These are phyloP conservation scores for Erythrobasidium hasegawianum DNA, from an alignment of 1,284 basidiomycete genomes.

Conservation along the genomic window DNA sequence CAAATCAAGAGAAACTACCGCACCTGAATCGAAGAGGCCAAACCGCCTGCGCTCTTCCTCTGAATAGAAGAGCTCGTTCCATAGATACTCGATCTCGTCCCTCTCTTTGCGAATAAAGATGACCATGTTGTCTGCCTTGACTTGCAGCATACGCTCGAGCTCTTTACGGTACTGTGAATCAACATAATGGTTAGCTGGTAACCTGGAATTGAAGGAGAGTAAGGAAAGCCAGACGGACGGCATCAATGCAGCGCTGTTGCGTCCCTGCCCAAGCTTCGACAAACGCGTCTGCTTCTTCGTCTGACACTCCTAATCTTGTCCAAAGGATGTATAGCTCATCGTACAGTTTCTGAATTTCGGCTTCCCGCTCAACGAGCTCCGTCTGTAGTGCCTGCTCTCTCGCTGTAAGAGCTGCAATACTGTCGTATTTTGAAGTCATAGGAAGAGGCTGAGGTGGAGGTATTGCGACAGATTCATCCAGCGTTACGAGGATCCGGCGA, in stretches of 20 bases:
- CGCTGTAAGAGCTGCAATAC: neutral
- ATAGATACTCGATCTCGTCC: conserved; percentile 72
- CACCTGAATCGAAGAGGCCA: conserved; percentile 18
- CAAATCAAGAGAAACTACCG: too few species aligned
- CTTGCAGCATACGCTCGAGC: conserved; percentile 78
- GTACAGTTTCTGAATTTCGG: conserved; percentile 76
- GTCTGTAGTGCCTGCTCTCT: conserved; percentile 56
- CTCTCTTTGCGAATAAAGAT: conserved; percentile 79
- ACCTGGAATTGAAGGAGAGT: too few species aligned
- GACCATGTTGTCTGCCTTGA: conserved; percentile 82
- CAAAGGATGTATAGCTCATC: conserved; percentile 78
- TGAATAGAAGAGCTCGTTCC: conserved; percentile 81
- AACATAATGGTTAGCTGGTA: too few species aligned
- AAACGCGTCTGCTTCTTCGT: conserved; percentile 72
- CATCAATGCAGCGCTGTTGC: conserved; percentile 65
- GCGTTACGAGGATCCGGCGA: too few species aligned
- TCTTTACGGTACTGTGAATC: conserved; percentile 82
- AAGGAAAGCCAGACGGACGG: conserved; percentile 51
- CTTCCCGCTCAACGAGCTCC: conserved; percentile 64
- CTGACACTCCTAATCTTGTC: conserved; percentile 68
- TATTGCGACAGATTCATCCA: conserved; percentile 37
- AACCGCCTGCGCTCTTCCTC: conserved; percentile 65
- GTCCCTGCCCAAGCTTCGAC: conserved; percentile 73
- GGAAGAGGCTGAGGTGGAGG: conserved; percentile 41
- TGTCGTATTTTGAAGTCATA: neutral